phyloP scores from a whole-genome alignment of 768 basidiomycete genomes.

The Rhodotorula sphaerocarpa region DNA sequence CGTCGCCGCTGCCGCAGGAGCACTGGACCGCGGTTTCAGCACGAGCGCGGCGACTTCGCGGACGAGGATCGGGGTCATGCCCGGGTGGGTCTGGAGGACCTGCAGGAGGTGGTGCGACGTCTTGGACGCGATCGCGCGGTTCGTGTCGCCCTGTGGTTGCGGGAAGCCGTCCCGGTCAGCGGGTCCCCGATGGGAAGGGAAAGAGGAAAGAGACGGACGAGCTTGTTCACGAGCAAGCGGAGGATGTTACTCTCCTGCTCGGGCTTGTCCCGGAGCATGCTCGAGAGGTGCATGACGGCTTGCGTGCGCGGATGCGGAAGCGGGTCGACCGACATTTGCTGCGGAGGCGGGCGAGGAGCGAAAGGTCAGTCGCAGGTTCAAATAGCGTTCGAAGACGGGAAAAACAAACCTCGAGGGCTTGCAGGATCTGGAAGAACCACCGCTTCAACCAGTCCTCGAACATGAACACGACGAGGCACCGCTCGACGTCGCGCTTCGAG shows the following conservation, averaged over 20 bases:
- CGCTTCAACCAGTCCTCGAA: conserved; percentile 99
- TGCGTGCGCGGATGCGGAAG: conserved; percentile 82
- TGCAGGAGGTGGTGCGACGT: conserved; percentile 84
- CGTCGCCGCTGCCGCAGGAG: conserved; percentile 43
- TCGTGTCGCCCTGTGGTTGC: conserved; percentile 65
- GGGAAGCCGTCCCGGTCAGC: neutral
- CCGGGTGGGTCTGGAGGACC: conserved; percentile 78
- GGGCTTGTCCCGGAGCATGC: conserved; percentile 75
- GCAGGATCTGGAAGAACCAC: conserved; percentile 84
- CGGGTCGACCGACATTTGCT: conserved; percentile 75
- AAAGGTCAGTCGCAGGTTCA: neutral
- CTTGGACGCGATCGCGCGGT: conserved; percentile 76
- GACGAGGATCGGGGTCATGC: conserved; percentile 82
- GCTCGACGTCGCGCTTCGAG: conserved; percentile 40
- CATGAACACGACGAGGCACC: conserved; percentile 67
- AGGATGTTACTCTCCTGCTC: conserved; percentile 97
- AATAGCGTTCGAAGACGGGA: neutral
- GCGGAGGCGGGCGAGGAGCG: conserved; percentile 9
- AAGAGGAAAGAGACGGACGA: conserved; percentile 51
- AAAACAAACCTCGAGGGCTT: conserved; percentile 67
- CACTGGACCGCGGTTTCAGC: conserved; percentile 51
- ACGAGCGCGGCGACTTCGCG: conserved; percentile 75
- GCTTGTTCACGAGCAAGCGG: conserved; percentile 83
- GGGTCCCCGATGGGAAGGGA: neutral
- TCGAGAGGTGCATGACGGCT: conserved; percentile 65